Conservation (phyloP, 2,329 filamentous ascomycete species). For the Plectosphaerella sp. region DNA sequence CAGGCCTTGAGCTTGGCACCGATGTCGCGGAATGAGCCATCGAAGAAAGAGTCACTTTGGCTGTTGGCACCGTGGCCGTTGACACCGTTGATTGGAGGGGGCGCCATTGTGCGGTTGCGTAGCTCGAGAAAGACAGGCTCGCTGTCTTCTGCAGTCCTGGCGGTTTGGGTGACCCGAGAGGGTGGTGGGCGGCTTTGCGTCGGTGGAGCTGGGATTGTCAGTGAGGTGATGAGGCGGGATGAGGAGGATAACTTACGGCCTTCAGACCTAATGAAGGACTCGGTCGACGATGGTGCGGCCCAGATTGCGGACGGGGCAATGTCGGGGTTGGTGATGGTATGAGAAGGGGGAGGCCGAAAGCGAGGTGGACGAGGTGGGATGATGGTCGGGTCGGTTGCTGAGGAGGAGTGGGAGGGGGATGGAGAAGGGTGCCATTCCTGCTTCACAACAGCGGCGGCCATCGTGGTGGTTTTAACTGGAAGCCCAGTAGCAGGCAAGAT, state of each 20-base stretch:
- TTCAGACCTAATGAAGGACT: slow-evolving; percentile 25
- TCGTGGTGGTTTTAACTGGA: slow-evolving; percentile 2
- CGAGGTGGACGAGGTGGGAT: slow-evolving; percentile 1
- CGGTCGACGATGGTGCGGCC: background rate
- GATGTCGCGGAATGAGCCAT: slow-evolving; percentile 46
- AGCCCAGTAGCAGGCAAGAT: background rate
- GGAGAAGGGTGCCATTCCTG: slow-evolving; percentile 1
- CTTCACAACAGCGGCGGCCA: slow-evolving; percentile 8
- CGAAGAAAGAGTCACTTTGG: slow-evolving; percentile 33
- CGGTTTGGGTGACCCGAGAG: slow-evolving; percentile 5
- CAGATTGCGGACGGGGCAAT: background rate
- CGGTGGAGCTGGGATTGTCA: slow-evolving; percentile 4
- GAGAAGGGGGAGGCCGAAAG: background rate
- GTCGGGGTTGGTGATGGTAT: slow-evolving; percentile 1
- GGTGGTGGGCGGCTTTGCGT: background rate
- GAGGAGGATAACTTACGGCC: slow-evolving; percentile 26
- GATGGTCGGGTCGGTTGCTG: background rate
- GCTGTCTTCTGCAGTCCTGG: slow-evolving; percentile 17
- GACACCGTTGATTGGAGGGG: background rate
- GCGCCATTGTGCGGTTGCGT: slow-evolving; percentile 20
- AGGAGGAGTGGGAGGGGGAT: background rate
- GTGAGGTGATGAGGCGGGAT: slow-evolving; percentile 17
- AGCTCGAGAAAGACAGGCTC: slow-evolving; percentile 32
- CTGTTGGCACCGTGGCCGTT: slow-evolving; percentile 16
- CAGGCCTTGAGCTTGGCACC: slow-evolving; percentile 60